Conservation (phyloP, 129 eudicot species). For the Chrysanthemum seticuspe region DNA sequence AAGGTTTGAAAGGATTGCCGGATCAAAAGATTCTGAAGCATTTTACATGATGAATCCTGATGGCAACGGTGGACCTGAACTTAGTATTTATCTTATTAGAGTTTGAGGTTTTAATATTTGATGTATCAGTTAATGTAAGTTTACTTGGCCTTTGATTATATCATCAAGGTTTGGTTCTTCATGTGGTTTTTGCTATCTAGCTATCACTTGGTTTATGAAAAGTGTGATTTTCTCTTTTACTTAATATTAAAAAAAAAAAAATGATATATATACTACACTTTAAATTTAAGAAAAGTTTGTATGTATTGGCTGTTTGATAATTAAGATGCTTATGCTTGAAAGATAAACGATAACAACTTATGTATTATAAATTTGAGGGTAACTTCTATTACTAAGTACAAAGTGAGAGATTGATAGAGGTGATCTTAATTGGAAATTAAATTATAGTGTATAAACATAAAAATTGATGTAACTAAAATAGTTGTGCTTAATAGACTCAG, state of each 20-base stretch:
- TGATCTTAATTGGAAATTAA: too few species aligned
- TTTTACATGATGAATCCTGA: slow-evolving; percentile 95
- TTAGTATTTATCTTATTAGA: slow-evolving; percentile 75
- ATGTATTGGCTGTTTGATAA: too few species aligned
- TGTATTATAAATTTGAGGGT: too few species aligned
- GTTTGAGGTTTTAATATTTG: slow-evolving; percentile 37
- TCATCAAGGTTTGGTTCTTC: slow-evolving; percentile 31
- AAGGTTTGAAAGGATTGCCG: slow-evolving; percentile 79
- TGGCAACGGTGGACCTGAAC: slow-evolving; percentile 82
- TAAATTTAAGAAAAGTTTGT: not conserved
- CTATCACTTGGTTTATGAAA: slow-evolving; percentile 6
- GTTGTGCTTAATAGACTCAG: too few species aligned
- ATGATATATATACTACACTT: not conserved
- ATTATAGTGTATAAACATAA: too few species aligned
- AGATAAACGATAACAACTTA: too few species aligned
- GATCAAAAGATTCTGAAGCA: slow-evolving; percentile 82
- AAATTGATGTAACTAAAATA: too few species aligned
- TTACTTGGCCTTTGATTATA: slow-evolving; percentile 17
- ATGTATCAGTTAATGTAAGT: slow-evolving; percentile 18
- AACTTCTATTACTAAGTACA: too few species aligned
- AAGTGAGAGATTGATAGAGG: too few species aligned
- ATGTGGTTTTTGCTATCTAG: slow-evolving; percentile 16
- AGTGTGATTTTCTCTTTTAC: slow-evolving; percentile 16
- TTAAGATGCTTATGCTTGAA: too few species aligned
- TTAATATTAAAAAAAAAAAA: not conserved